A percentile compares a stretch with the other conserved stretches of the same genome.
These are phyloP conservation scores for Sphaerulina musiva DNA, from an alignment of 2,329 filamentous ascomycete species.

Conservation along the genomic window DNA sequence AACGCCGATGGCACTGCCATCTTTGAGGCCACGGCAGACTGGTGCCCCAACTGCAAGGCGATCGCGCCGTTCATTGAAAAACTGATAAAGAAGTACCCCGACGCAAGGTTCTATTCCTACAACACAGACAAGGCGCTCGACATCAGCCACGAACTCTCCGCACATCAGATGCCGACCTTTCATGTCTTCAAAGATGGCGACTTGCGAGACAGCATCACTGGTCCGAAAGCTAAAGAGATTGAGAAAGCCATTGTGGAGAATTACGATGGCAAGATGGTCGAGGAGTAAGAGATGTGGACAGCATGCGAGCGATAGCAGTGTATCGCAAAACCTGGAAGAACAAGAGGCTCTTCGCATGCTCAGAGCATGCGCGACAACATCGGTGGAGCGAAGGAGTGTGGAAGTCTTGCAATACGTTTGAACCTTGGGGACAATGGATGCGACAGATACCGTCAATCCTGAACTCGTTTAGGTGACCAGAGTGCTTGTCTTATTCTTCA, in stretches of 20 bases:
- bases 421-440: not conserved
- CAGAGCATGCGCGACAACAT: too few species aligned
- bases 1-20: constrained; percentile 28
- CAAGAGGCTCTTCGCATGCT: not conserved
- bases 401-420: too few species aligned
- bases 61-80: constrained; percentile 31
- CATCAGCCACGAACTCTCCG: constrained; percentile 31
- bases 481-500: not conserved
- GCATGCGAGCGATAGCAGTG: not conserved
- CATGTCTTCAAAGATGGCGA: constrained; percentile 33
- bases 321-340: not conserved
- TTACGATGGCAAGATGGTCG: constrained; percentile 28
- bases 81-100: constrained; percentile 30
- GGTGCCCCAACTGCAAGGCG: constrained; percentile 31
- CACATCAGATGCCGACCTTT: constrained; percentile 31
- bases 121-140: constrained; percentile 29
- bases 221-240: constrained; percentile 28
- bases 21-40: constrained; percentile 29
- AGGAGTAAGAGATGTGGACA: not conserved
- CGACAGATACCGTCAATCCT: not conserved
- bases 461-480: not conserved
- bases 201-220: constrained; percentile 26
- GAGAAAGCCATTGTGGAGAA: constrained; percentile 26
- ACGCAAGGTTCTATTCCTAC: constrained; percentile 29
- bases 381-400: too few species aligned